Percentiles rank a stretch among this genome's conserved stretches.
These are phyloP conservation scores for Saprolegnia diclina DNA, from an alignment of 352 stramenopile genomes.

Conservation along the genomic window DNA sequence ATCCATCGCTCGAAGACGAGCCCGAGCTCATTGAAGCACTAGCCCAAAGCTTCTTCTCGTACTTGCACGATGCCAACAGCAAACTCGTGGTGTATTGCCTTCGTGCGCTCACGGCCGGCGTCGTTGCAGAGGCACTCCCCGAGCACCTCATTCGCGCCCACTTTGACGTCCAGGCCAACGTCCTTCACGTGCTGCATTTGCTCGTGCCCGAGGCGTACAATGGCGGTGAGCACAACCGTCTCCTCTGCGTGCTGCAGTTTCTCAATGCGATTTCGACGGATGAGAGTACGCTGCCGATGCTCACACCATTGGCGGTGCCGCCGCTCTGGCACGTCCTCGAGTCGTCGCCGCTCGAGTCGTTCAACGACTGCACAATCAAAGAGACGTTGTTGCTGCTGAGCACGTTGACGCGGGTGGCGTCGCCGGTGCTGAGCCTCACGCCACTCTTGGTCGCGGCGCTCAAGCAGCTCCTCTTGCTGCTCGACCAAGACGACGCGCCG, in stretches of 20 bases:
- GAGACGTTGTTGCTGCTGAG: constrained; percentile 49
- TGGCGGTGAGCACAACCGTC: neutral
- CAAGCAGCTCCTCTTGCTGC: constrained; percentile 43
- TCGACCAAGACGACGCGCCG: constrained; percentile 31
- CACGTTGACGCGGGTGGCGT: constrained; percentile 40
- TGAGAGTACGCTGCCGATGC: neutral
- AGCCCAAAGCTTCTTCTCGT: constrained; percentile 1
- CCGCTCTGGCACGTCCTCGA: constrained; percentile 6
- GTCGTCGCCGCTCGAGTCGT: neutral
- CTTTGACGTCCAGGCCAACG: neutral
- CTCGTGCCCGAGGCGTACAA: neutral
- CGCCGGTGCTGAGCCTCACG: constrained; percentile 32
- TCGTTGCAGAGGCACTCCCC: neutral
- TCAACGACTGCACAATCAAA: constrained; percentile 30
- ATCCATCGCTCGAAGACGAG: neutral
- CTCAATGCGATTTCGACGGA: neutral
- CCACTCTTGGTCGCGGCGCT: constrained; percentile 39
- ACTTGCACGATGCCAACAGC: neutral
- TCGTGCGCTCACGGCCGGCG: neutral
- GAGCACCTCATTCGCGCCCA: constrained; percentile 7
- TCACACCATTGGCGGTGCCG: neutral
- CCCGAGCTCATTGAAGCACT: neutral
- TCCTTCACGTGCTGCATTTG: constrained; percentile 4
- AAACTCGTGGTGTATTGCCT: constrained; percentile 1
- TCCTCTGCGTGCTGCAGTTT: constrained; percentile 2